These are phyloP conservation scores for Penicillium crystallinum DNA, from an alignment of 495 filamentous ascomycete genomes.

Conservation along the genomic window DNA sequence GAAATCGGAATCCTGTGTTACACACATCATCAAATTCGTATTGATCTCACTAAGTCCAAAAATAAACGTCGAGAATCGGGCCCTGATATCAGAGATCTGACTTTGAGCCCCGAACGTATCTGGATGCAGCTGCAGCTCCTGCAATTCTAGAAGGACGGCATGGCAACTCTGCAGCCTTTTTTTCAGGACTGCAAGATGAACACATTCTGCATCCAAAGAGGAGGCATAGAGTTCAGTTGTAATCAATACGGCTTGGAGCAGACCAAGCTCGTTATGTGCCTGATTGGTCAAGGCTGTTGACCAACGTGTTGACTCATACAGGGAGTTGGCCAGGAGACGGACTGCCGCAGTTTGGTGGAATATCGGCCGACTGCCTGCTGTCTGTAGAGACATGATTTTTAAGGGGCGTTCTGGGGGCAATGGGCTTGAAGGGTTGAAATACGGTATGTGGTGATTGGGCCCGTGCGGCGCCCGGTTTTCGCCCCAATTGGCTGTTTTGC, in stretches of 20 bases:
- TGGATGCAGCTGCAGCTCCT: slow-evolving; percentile 3
- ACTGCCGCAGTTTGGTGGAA: slow-evolving; percentile 3
- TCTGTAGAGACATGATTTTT: not conserved
- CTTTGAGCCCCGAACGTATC: not conserved
- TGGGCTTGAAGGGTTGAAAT: not conserved
- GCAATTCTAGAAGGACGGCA: slow-evolving; percentile 9
- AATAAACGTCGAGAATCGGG: slow-evolving; percentile 6
- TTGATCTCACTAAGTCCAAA: slow-evolving; percentile 17
- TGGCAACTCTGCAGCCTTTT: slow-evolving; percentile 8
- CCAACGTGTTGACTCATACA: slow-evolving; percentile 13
- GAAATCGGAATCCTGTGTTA: not conserved
- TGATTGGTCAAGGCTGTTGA: slow-evolving; percentile 13
- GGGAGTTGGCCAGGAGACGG: slow-evolving; percentile 9
- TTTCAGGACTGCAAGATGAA: not conserved
- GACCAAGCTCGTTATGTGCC: slow-evolving; percentile 10
- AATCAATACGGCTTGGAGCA: slow-evolving; percentile 6
- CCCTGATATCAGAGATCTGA: slow-evolving; percentile 12
- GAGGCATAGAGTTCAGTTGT: not conserved
- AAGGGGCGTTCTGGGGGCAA: not conserved
- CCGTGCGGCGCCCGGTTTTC: not conserved
- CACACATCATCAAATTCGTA: slow-evolving; percentile 20
- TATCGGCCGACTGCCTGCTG: not conserved
- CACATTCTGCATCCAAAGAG: not conserved
- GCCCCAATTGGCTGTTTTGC: not conserved
- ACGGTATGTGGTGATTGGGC: not conserved